Evolutionary conservation across 2,329 filamentous ascomycete genomes (phyloP).

Genomic region (Fusarium tuaranense): DNA sequence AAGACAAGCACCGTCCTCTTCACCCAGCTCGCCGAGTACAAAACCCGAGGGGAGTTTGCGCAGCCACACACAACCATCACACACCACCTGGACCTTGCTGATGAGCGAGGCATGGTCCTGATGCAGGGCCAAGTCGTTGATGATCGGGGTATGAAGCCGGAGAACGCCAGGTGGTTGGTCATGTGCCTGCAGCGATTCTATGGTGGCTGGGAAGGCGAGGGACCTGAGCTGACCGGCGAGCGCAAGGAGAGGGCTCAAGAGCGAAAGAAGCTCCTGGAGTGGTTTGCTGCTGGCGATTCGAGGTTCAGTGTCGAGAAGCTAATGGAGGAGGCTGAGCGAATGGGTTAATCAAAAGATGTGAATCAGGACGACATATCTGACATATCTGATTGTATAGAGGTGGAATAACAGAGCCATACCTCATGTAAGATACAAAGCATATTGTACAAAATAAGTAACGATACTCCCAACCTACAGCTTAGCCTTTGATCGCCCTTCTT

Average conservation of each 20-base stretch:
- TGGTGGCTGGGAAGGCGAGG: slow-evolving; percentile 68
- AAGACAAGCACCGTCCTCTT: slow-evolving; percentile 84
- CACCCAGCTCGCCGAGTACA: slow-evolving; percentile 93
- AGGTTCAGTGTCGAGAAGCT: slow-evolving; percentile 87
- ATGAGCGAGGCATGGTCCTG: slow-evolving; percentile 82
- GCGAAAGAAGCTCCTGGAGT: slow-evolving; percentile 79
- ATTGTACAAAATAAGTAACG: slow-evolving; percentile 14
- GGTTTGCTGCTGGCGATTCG: slow-evolving; percentile 83
- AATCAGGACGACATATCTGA: not conserved
- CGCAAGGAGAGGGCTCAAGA: slow-evolving; percentile 69
- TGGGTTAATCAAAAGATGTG: slow-evolving; percentile 58
- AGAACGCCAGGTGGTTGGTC: slow-evolving; percentile 89
- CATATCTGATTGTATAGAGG: not conserved
- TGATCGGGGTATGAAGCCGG: slow-evolving; percentile 78
- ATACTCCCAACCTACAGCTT: slow-evolving; percentile 49
- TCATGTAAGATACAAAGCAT: slow-evolving; percentile 28
- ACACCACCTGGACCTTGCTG: slow-evolving; percentile 85
- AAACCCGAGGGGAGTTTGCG: slow-evolving; percentile 88
- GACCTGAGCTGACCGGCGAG: slow-evolving; percentile 48
- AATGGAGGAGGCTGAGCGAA: slow-evolving; percentile 88
- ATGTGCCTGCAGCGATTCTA: slow-evolving; percentile 98
- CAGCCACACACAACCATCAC: slow-evolving; percentile 94
- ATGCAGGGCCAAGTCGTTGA: slow-evolving; percentile 86
- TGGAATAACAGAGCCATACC: slow-evolving; percentile 2
- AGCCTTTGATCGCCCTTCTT: slow-evolving; percentile 42